A percentile compares a stretch with the other conserved stretches of the same genome.
Evolutionary conservation across 768 basidiomycete genomes (phyloP).

Genomic region (Suillus lakei): DNA sequence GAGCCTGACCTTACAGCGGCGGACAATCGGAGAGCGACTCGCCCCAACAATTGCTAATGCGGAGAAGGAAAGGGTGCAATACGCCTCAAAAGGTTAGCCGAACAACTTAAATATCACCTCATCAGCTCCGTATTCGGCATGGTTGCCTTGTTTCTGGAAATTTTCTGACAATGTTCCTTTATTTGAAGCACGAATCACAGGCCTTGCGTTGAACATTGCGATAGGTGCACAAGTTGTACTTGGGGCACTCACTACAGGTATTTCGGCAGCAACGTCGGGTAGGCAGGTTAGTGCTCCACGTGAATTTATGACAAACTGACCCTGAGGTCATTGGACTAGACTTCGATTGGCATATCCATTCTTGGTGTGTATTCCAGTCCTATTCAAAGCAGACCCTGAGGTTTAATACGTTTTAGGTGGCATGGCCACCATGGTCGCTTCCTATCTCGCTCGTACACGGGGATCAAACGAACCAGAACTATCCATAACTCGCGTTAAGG

Average conservation of each 20-base stretch:
- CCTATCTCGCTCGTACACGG: conserved; percentile 71
- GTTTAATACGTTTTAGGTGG: conserved; percentile 47
- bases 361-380: conserved; percentile 36
- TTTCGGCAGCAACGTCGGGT: conserved; percentile 52
- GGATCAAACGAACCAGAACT: conserved; percentile 74
- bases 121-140: conserved; percentile 7
- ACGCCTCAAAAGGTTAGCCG: conserved; percentile 46
- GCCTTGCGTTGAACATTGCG: conserved; percentile 47
- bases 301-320: conserved; percentile 1
- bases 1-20: conserved; percentile 23
- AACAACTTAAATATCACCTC: background rate
- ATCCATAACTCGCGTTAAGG: conserved; percentile 58
- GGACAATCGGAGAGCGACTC: conserved; percentile 56
- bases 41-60: conserved; percentile 57
- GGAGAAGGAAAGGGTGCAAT: conserved; percentile 48
- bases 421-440: conserved; percentile 68
- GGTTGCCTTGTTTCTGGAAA: background rate
- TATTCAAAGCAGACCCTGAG: background rate
- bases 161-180: conserved; percentile 10
- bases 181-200: conserved; percentile 35
- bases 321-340: conserved; percentile 22
- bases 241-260: conserved; percentile 69
- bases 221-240: conserved; percentile 67
- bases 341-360: conserved; percentile 43
- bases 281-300: conserved; percentile 40